phyloP scores from a whole-genome alignment of 2,329 filamentous ascomycete genomes.

The Nemania abortiva region DNA sequence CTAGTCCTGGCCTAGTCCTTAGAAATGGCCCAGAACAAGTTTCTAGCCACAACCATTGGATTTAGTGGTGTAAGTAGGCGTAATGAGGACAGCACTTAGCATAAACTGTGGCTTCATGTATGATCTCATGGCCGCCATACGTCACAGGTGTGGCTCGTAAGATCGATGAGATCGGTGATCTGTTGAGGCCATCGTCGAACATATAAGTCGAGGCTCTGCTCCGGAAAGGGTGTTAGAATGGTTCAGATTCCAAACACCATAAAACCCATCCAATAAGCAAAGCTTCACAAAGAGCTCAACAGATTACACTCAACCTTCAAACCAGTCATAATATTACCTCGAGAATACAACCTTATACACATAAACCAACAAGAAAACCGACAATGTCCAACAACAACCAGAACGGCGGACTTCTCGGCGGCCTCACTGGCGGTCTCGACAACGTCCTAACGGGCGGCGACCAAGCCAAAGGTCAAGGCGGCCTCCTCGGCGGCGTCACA shows the following conservation, averaged over 20 bases:
- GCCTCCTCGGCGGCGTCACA: slow-evolving; percentile 51
- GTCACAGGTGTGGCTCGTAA: slow-evolving; percentile 38
- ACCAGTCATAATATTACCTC: neutral
- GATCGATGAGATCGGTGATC: slow-evolving; percentile 23
- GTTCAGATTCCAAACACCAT: slow-evolving; percentile 5
- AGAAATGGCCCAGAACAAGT: slow-evolving; percentile 43
- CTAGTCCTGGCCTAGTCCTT: too few relatives aligned
- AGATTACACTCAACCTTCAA: slow-evolving; percentile 9
- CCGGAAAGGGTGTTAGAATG: neutral
- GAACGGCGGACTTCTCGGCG: slow-evolving; percentile 52
- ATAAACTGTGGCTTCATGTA: slow-evolving; percentile 30
- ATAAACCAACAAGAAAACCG: slow-evolving; percentile 31
- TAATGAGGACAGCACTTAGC: slow-evolving; percentile 22
- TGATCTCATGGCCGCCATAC: slow-evolving; percentile 41
- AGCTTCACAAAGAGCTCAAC: neutral
- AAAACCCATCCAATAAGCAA: slow-evolving; percentile 9
- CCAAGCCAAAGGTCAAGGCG: slow-evolving; percentile 51
- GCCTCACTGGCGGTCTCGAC: slow-evolving; percentile 51
- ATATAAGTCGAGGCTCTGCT: slow-evolving; percentile 38
- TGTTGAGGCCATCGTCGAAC: slow-evolving; percentile 19
- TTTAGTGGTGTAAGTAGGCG: slow-evolving; percentile 10
- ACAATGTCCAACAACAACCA: slow-evolving; percentile 52
- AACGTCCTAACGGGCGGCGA: slow-evolving; percentile 53
- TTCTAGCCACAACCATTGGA: slow-evolving; percentile 47
- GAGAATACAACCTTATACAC: neutral